These are phyloP conservation scores for Aspergillus quadrilineatus DNA, from an alignment of 2,329 filamentous ascomycete species.

Conservation along the genomic window DNA sequence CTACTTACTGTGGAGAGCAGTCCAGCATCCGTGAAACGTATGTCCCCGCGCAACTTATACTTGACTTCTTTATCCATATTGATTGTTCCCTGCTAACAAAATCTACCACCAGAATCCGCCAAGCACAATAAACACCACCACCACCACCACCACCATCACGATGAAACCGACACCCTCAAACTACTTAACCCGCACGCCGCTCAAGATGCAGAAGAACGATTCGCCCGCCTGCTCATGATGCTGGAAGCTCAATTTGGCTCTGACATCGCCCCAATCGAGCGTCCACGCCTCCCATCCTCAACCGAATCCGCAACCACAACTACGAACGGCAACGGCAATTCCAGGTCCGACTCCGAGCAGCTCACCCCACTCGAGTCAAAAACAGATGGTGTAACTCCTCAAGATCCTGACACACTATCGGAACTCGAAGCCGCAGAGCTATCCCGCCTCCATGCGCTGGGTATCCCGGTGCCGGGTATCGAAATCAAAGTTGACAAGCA, in stretches of 20 bases:
- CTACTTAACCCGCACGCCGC: conserved; percentile 71
- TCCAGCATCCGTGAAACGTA: conserved; percentile 89
- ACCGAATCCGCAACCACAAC: conserved; percentile 14
- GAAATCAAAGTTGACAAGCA: conserved; percentile 85
- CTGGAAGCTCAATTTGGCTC: conserved; percentile 96
- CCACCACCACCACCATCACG: conserved; percentile 31
- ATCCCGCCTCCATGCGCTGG: conserved; percentile 73
- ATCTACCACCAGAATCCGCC: conserved; percentile 52
- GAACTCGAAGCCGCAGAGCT: conserved; percentile 67
- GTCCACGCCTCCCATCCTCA: conserved; percentile 50
- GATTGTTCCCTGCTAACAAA: conserved; percentile 19
- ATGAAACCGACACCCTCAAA: conserved; percentile 39
- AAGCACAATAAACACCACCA: conserved; percentile 61
- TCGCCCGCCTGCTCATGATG: conserved; percentile 88
- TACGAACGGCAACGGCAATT: background rate
- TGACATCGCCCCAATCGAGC: conserved; percentile 73
- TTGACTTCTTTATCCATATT: background rate
- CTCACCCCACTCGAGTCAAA: conserved; percentile 24
- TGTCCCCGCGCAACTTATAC: conserved; percentile 1
- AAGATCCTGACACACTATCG: conserved; percentile 48
- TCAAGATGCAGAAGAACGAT: conserved; percentile 69
- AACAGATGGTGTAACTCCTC: conserved; percentile 15
- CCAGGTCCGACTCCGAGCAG: conserved; percentile 19
- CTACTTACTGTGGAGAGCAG: conserved; percentile 90
- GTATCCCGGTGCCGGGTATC: conserved; percentile 87